Conservation (phyloP, 2,329 filamentous ascomycete species). For the Aspergillus tanneri region DNA sequence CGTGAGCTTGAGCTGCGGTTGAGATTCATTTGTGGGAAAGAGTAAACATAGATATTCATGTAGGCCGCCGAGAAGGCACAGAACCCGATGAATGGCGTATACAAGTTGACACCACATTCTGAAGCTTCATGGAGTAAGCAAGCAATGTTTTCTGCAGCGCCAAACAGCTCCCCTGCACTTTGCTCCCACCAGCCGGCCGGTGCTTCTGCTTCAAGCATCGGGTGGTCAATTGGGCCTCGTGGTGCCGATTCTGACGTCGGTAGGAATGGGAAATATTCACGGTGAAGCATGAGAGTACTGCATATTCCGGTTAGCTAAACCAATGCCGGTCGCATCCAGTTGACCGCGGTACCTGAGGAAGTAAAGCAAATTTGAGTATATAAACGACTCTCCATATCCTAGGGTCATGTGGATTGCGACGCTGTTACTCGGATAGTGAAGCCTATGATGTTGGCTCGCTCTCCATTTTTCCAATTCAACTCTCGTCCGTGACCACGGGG, state of each 20-base stretch:
- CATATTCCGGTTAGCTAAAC: too few relatives aligned
- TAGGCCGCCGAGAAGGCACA: conserved; percentile 2
- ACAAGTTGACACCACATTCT: neutral
- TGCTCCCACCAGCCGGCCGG: conserved; percentile 2
- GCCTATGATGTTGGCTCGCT: neutral
- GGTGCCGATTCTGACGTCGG: neutral
- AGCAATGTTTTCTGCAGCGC: neutral
- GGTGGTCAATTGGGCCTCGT: neutral
- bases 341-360: conserved; percentile 1
- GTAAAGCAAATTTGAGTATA: conserved; percentile 3
- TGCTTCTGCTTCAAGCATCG: conserved; percentile 1
- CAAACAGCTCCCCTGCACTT: neutral
- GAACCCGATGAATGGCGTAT: conserved; percentile 1
- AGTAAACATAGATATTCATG: conserved; percentile 3
- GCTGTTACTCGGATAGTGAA: conserved; percentile 1
- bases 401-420: conserved; percentile 3
- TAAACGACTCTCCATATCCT: conserved; percentile 4
- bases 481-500: conserved; percentile 2
- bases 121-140: conserved; percentile 1
- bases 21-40: conserved; percentile 3
- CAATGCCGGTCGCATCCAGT: too few relatives aligned
- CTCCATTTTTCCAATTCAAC: conserved; percentile 1
- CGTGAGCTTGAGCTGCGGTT: neutral
- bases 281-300: conserved; percentile 7
- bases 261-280: conserved; percentile 5